phyloP scores from a whole-genome alignment of 352 stramenopile genomes.

The Phytophthora aleatoria region DNA sequence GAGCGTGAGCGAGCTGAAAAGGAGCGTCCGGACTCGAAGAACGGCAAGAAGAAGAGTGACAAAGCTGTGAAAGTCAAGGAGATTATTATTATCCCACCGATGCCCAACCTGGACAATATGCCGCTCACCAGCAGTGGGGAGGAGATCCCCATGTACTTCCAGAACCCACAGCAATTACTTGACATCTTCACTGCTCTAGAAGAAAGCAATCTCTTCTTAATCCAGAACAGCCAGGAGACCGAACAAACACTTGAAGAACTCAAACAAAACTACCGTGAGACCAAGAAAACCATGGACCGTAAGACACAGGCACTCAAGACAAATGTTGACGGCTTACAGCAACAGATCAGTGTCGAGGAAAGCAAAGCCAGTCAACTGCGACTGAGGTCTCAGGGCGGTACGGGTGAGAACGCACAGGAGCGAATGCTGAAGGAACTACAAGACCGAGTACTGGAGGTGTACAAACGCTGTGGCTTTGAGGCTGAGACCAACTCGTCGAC shows the following conservation, averaged over 20 bases:
- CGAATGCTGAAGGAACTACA: constrained; percentile 90
- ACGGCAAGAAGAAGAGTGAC: constrained; percentile 51
- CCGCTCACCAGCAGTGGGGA: constrained; percentile 81
- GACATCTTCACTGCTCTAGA: constrained; percentile 94
- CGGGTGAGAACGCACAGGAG: constrained; percentile 88
- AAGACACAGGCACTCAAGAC: constrained; percentile 85
- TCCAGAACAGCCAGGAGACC: constrained; percentile 96
- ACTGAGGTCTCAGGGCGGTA: constrained; percentile 66
- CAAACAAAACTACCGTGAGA: constrained; percentile 92
- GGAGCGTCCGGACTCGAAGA: constrained; percentile 70
- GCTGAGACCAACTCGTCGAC: constrained; percentile 91
- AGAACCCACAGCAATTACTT: constrained; percentile 91
- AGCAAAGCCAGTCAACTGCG: constrained; percentile 79
- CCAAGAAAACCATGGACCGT: constrained; percentile 88
- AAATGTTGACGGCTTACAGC: constrained; percentile 91
- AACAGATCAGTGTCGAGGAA: constrained; percentile 89
- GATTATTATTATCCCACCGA: constrained; percentile 49
- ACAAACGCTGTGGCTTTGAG: constrained; percentile 94
- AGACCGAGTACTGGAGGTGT: constrained; percentile 88
- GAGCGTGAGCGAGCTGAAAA: constrained; percentile 62
- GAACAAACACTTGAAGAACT: constrained; percentile 95
- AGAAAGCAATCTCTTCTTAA: constrained; percentile 96
- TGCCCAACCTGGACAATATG: constrained; percentile 75
- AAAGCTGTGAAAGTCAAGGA: constrained; percentile 51
- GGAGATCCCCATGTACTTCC: constrained; percentile 96